Evolutionary conservation across 371 early-diverging fungal species (phyloP).

Genomic region (Phascolomyces articulosus): DNA sequence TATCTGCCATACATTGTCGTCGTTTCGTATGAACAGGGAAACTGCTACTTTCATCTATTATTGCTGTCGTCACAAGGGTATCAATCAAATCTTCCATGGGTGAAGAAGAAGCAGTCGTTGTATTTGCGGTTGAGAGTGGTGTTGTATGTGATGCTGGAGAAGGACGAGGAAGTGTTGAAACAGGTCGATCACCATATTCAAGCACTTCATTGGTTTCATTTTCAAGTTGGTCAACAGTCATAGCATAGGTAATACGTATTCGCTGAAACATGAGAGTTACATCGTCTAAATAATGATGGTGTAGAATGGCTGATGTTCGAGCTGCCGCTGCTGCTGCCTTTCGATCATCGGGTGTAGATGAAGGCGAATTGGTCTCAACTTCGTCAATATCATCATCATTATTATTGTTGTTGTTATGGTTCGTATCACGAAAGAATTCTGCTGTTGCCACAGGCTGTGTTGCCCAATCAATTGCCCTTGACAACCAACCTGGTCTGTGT

Average conservation of each 20-base stretch:
- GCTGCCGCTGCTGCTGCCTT: not conserved
- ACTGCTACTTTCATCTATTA: not conserved
- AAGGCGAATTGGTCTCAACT: not conserved
- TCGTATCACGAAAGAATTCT: slow-evolving; percentile 22
- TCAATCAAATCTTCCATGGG: slow-evolving; percentile 6
- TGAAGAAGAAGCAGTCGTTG: not conserved
- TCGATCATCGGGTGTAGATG: not conserved
- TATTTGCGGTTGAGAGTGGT: no score
- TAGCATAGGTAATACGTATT: slow-evolving; percentile 37
- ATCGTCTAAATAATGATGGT: slow-evolving; percentile 30
- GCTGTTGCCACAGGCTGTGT: slow-evolving; percentile 33
- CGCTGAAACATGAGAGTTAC: slow-evolving; percentile 43
- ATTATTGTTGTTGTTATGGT: not conserved
- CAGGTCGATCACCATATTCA: slow-evolving; percentile 9
- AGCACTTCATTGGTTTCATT: slow-evolving; percentile 14
- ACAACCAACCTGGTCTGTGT: slow-evolving; percentile 65
- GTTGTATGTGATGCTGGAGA: not conserved
- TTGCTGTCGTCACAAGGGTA: not conserved
- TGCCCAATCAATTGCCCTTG: slow-evolving; percentile 61
- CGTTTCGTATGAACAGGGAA: slow-evolving; percentile 16
- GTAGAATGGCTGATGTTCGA: slow-evolving; percentile 6
- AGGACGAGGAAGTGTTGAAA: not conserved
- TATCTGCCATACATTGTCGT: slow-evolving; percentile 9
- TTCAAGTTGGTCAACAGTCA: slow-evolving; percentile 27
- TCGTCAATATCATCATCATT: not conserved